Conservation (phyloP, 345 rosid species). For the Populus davidiana region DNA sequence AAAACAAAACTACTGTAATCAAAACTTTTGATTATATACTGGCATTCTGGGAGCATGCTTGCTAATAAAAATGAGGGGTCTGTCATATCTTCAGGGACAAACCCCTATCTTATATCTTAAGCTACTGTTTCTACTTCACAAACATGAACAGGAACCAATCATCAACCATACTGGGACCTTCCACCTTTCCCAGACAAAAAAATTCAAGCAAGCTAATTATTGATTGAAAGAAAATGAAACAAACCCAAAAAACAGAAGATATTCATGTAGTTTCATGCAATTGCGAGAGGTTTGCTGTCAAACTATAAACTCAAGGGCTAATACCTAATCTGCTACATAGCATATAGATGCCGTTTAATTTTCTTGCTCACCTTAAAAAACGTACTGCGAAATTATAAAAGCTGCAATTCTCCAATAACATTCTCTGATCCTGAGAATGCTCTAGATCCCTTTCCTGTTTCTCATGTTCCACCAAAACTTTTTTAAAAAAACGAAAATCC, state of each 20-base stretch:
- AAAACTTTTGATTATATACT: background rate
- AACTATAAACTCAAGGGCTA: background rate
- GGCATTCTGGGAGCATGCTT: too few species aligned
- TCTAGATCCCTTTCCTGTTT: background rate
- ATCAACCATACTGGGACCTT: background rate
- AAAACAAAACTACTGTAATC: background rate
- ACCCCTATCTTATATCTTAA: background rate
- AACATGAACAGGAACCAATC: background rate
- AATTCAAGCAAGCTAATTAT: background rate
- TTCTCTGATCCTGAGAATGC: background rate
- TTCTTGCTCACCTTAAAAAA: background rate
- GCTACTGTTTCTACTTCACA: background rate
- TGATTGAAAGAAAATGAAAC: background rate
- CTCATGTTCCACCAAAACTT: background rate
- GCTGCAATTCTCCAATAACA: too few species aligned
- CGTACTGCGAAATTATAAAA: too few species aligned
- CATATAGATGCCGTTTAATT: background rate
- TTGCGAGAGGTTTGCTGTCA: background rate
- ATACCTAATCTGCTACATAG: background rate
- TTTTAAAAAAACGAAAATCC: background rate
- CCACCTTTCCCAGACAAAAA: background rate
- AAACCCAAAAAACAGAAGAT: background rate
- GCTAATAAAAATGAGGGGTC: background rate
- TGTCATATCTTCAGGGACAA: background rate
- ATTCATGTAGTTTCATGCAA: background rate